Evolutionary conservation across 1,284 basidiomycete genomes (phyloP).

Genomic region (Malassezia arunalokei): DNA sequence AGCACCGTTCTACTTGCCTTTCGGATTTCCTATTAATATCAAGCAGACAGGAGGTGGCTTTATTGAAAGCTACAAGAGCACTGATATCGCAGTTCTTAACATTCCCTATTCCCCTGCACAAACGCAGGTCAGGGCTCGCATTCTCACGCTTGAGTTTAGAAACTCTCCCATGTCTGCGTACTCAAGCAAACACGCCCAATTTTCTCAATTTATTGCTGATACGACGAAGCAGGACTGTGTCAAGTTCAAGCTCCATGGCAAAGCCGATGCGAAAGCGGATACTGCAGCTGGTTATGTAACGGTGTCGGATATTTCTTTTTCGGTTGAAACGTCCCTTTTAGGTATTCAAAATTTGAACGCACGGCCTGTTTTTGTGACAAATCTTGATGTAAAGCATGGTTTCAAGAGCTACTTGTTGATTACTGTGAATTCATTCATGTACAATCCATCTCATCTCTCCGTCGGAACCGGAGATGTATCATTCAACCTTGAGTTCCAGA

Average conservation of each 20-base stretch:
- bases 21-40: conserved; percentile 61
- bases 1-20: conserved; percentile 59
- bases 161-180: conserved; percentile 57
- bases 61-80: conserved; percentile 53
- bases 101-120: conserved; percentile 56
- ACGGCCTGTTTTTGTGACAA: conserved; percentile 54
- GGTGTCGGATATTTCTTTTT: conserved; percentile 55
- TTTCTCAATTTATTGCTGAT: conserved; percentile 59
- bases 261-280: conserved; percentile 54
- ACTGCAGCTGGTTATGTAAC: conserved; percentile 62
- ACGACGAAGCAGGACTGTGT: conserved; percentile 54
- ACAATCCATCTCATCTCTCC: conserved; percentile 56
- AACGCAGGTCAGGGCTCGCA: conserved; percentile 57
- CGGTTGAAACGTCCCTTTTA: conserved; percentile 55
- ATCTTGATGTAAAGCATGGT: conserved; percentile 61
- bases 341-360: conserved; percentile 61
- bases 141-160: conserved; percentile 57
- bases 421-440: conserved; percentile 51
- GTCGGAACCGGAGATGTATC: conserved; percentile 59
- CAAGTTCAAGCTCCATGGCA: conserved; percentile 55
- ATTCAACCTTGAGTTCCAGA: conserved; percentile 56
- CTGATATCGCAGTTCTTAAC: conserved; percentile 56
- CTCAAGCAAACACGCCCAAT: conserved; percentile 51
- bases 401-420: conserved; percentile 61
- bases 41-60: conserved; percentile 56